A percentile compares a stretch with the other conserved stretches of the same genome.
Conservation (phyloP, 495 filamentous ascomycete species). For the Penicillium alfredii region DNA sequence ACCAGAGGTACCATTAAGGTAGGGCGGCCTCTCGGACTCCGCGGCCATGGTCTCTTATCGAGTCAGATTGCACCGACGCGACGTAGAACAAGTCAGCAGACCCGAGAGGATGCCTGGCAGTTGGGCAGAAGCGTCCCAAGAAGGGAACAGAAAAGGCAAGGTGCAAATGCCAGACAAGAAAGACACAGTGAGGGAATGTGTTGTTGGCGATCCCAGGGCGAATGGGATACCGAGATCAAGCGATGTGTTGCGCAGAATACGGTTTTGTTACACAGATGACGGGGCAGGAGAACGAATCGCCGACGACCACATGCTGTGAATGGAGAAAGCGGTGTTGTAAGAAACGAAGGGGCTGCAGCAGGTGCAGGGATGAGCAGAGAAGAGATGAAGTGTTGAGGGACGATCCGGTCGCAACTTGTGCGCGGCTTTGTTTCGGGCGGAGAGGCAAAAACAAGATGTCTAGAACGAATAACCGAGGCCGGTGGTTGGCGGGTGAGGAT, state of each 20-base stretch:
- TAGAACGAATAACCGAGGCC: conserved; percentile 27
- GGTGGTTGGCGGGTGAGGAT: conserved; percentile 23
- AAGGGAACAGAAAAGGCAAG: conserved; percentile 23
- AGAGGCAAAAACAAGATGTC: conserved; percentile 24
- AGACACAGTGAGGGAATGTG: conserved; percentile 18
- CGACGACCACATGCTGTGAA: conserved; percentile 40
- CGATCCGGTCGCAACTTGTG: conserved; percentile 10
- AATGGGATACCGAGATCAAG: conserved; percentile 13
- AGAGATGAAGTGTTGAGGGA: conserved; percentile 9
- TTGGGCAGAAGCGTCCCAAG: conserved; percentile 27
- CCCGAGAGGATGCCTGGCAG: conserved; percentile 33
- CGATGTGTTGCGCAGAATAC: conserved; percentile 30
- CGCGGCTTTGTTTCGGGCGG: conserved; percentile 20
- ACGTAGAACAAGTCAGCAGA: conserved; percentile 36
- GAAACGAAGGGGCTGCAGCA: conserved; percentile 13
- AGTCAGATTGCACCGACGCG: conserved; percentile 30
- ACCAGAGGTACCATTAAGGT: conserved; percentile 30
- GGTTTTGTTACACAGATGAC: conserved; percentile 33
- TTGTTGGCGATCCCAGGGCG: conserved; percentile 8
- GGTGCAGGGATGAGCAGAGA: conserved; percentile 13
- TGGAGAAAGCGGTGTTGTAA: conserved; percentile 4
- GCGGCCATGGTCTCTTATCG: conserved; percentile 37
- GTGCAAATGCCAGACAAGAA: conserved; percentile 16
- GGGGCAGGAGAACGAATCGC: conserved; percentile 32
- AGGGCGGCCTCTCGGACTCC: conserved; percentile 43